These are phyloP conservation scores for Plectranthus barbatus DNA, from an alignment of 257 asterid genomes.

Conservation along the genomic window DNA sequence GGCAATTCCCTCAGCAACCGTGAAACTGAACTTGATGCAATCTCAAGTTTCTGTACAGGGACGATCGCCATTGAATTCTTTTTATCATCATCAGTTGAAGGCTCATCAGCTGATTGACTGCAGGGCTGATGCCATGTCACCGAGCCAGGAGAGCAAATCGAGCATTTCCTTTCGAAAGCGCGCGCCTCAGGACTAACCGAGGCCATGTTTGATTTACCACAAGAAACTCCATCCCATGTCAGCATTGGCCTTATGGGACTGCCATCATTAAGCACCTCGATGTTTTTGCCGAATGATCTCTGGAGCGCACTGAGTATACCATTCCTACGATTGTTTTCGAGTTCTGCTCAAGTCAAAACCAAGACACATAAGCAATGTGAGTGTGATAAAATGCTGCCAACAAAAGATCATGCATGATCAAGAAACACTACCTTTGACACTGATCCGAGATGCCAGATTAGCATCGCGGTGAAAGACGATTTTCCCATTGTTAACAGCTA, in stretches of 20 bases:
- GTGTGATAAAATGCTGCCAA: not conserved
- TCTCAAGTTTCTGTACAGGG: constrained; percentile 50
- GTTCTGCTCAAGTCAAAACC: constrained; percentile 38
- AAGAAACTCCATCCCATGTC: constrained; percentile 30
- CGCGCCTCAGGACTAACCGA: constrained; percentile 11
- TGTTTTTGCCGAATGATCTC: constrained; percentile 58
- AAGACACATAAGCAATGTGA: not conserved
- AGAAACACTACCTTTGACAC: constrained; percentile 40
- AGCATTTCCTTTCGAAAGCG: constrained; percentile 32
- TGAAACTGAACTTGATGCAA: constrained; percentile 47
- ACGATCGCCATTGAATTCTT: constrained; percentile 63
- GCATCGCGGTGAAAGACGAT: constrained; percentile 56
- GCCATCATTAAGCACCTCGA: constrained; percentile 35
- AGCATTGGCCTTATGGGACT: constrained; percentile 21
- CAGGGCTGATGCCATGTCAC: constrained; percentile 7
- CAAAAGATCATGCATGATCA: not conserved
- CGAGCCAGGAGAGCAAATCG: constrained; percentile 47
- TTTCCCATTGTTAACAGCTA: constrained; percentile 79
- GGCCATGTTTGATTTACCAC: constrained; percentile 30
- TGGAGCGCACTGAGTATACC: constrained; percentile 62
- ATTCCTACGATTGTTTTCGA: constrained; percentile 42
- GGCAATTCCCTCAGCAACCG: constrained; percentile 47
- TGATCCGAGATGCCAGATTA: constrained; percentile 25
- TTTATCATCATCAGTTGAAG: constrained; percentile 21
- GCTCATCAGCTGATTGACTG: constrained; percentile 23